Evolutionary conservation across 768 basidiomycete genomes (phyloP).

Genomic region (Floccularia luteovirens): DNA sequence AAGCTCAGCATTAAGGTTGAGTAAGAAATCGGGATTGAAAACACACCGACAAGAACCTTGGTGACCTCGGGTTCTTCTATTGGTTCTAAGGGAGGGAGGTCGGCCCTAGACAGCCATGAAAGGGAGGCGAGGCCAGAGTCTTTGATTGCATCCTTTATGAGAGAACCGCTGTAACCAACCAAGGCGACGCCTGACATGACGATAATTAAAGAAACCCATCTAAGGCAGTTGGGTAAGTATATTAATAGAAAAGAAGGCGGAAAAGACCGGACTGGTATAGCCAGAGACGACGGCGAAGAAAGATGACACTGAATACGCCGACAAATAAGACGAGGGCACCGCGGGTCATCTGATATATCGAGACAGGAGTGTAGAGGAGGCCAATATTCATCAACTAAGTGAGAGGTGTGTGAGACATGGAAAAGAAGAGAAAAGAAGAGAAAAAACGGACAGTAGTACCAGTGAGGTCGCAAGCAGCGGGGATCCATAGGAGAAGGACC

Average conservation of each 20-base stretch:
- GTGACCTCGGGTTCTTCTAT: slow-evolving; percentile 56
- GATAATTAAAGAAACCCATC: slow-evolving; percentile 86
- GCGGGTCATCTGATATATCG: slow-evolving; percentile 95
- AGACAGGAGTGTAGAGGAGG: slow-evolving; percentile 92
- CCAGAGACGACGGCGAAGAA: slow-evolving; percentile 80
- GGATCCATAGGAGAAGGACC: slow-evolving; percentile 76
- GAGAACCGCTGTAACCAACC: slow-evolving; percentile 85
- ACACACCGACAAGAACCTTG: slow-evolving; percentile 66
- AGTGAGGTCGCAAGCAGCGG: slow-evolving; percentile 84
- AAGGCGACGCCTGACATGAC: slow-evolving; percentile 82
- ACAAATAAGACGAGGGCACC: slow-evolving; percentile 94
- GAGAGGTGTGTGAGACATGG: slow-evolving; percentile 19
- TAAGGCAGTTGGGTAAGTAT: slow-evolving; percentile 18
- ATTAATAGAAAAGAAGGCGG: neutral
- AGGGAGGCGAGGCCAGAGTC: slow-evolving; percentile 28
- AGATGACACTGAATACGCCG: slow-evolving; percentile 83
- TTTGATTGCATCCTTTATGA: slow-evolving; percentile 69
- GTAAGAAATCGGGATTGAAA: slow-evolving; percentile 9
- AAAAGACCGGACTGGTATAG: slow-evolving; percentile 67
- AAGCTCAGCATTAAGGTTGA: slow-evolving; percentile 10
- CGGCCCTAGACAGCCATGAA: slow-evolving; percentile 18
- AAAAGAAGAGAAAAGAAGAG: slow-evolving; percentile 7
- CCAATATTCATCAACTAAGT: slow-evolving; percentile 87
- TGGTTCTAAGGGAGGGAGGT: slow-evolving; percentile 31
- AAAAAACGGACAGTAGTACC: slow-evolving; percentile 70